A percentile compares a stretch with the other conserved stretches of the same genome.
Evolutionary conservation across 208 protist genomes (phyloP).

Genomic region (Leishmania mexicana): DNA sequence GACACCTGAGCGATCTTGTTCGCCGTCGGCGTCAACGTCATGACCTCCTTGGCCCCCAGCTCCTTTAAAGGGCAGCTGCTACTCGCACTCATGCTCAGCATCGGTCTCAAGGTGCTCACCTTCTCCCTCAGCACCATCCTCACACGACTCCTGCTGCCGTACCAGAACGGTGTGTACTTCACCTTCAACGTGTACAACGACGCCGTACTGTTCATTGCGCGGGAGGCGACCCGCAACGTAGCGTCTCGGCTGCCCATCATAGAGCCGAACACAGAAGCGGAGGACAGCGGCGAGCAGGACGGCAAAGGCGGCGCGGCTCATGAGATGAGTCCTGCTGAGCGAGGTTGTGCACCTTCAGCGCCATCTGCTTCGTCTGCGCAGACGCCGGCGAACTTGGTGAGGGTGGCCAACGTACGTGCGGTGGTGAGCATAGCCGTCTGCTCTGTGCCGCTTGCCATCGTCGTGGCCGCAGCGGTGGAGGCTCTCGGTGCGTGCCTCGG

Average conservation of each 20-base stretch:
- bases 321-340: not conserved
- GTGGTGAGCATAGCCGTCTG: conserved; percentile 48
- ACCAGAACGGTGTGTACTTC: conserved; percentile 76
- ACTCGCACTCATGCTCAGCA: conserved; percentile 62
- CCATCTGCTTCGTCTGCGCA: not conserved
- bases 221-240: conserved; percentile 75
- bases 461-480: conserved; percentile 35
- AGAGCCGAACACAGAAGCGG: not conserved
- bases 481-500: conserved; percentile 21
- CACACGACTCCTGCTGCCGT: conserved; percentile 74
- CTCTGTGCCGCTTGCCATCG: conserved; percentile 51
- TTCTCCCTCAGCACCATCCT: conserved; percentile 66
- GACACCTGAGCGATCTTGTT: not conserved
- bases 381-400: not conserved
- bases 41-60: not conserved
- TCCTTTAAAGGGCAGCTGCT: conserved; percentile 70
- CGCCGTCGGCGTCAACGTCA: not conserved
- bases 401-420: conserved; percentile 21
- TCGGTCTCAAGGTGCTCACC: conserved; percentile 73
- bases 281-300: not conserved
- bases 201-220: conserved; percentile 69
- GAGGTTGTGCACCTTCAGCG: not conserved
- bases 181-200: conserved; percentile 84
- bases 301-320: not conserved
- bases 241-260: conserved; percentile 42